Evolutionary conservation across 2,329 filamentous ascomycete genomes (phyloP), one percentile per base, ranked within the genome.

Genomic region (Ophiostoma australiae): DNA sequence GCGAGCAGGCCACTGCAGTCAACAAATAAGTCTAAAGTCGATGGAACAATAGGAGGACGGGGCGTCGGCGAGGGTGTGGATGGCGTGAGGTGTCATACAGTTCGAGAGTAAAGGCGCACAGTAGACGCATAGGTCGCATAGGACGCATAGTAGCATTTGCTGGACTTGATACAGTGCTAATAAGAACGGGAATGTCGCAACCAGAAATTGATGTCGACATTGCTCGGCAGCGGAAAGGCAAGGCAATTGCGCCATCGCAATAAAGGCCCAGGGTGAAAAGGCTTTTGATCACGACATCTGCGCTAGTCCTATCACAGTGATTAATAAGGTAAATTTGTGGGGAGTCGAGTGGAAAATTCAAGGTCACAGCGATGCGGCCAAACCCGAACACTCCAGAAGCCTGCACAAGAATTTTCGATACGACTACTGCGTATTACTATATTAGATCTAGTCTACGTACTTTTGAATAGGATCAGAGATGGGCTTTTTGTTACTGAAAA

Each of bases 221-320:
- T 75, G 37, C 37, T 67, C 66, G 66, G 37, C 37, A 68, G 52
- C 48, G 48, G 70, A 66, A 66, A 31, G 33, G 15, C 55, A n/a
- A 58, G 17, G 69, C 67, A 71, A 75, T 75, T 74, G 74, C 74
- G 74, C 73, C 74, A 75, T 75, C 72, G 71, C 41, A n/a, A 39
- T 55, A 37, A 69, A 71, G 33, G n/a, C 33, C 27, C 41, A 48
- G n/a, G 7, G 27, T 55, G 41, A 31, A 72, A 74, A 73, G 74
- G 70, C 63, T 65, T 72, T 71, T 70, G 76, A 80, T 80, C 78
- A 80, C 79, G 78, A 79, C 76, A 80, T 80, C 77, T 74, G 73
- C 78, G 76, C 79, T 80, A 80, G 73, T 72, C 70, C 72, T 67
- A 71, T 76, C 68, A 17, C 4, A 66, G 39, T 23, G 37, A 10